Conservation (phyloP, 768 basidiomycete species). For the Naganishia randhawae region DNA sequence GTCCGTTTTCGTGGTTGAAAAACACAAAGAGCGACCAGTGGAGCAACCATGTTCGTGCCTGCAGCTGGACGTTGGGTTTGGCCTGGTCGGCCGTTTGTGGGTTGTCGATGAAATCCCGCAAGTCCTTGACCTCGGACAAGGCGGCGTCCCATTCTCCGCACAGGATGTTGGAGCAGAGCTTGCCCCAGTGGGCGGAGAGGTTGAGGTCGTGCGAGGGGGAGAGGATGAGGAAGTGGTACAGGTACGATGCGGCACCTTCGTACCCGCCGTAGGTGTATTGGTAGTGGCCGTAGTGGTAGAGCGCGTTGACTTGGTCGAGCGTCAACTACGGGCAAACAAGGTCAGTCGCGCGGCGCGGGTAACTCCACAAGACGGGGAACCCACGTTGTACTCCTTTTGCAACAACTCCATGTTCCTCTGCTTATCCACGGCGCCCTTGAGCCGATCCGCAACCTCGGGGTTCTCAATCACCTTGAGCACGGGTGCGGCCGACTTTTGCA, state of each 20-base stretch:
- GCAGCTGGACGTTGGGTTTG: slow-evolving; percentile 67
- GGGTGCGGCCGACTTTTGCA: slow-evolving; percentile 85
- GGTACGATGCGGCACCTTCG: slow-evolving; percentile 90
- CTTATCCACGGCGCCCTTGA: slow-evolving; percentile 79
- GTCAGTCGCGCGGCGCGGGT: background rate
- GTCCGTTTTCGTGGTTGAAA: slow-evolving; percentile 90
- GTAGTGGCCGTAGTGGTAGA: slow-evolving; percentile 98
- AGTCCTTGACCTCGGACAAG: slow-evolving; percentile 86
- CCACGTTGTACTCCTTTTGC: slow-evolving; percentile 83
- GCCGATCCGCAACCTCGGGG: slow-evolving; percentile 86
- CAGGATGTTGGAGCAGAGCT: slow-evolving; percentile 92
- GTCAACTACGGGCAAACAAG: slow-evolving; percentile 64
- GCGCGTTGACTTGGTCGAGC: slow-evolving; percentile 85
- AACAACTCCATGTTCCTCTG: slow-evolving; percentile 92
- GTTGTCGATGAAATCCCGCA: slow-evolving; percentile 83
- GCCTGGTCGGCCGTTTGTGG: slow-evolving; percentile 44
- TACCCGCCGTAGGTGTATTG: slow-evolving; percentile 99
- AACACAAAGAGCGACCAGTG: slow-evolving; percentile 99
- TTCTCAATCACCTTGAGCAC: slow-evolving; percentile 95
- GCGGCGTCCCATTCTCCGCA: slow-evolving; percentile 93
- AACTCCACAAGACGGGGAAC: slow-evolving; percentile 38
- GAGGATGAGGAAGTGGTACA: slow-evolving; percentile 97
- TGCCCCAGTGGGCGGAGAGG: slow-evolving; percentile 97
- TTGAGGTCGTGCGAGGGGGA: slow-evolving; percentile 89
- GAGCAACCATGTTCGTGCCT: slow-evolving; percentile 90